These are phyloP conservation scores for Penicillium sp. DNA, from an alignment of 2,329 filamentous ascomycete species.

Conservation along the genomic window DNA sequence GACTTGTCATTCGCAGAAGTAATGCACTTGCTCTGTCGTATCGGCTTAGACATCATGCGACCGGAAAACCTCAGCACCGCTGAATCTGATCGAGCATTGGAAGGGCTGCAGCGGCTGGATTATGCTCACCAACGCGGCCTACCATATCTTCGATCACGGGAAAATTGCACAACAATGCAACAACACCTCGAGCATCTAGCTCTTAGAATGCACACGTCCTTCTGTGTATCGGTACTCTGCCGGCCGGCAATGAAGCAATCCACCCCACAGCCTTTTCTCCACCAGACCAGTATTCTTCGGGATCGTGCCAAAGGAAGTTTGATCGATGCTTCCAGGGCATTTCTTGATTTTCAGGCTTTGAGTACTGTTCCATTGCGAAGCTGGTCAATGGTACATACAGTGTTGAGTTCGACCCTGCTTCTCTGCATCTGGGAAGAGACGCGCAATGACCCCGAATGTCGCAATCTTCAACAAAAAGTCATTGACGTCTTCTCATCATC, in stretches of 20 bases:
- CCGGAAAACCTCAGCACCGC: conserved; percentile 36
- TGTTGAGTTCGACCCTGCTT: conserved; percentile 31
- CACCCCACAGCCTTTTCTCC: background rate
- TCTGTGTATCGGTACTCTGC: conserved; percentile 54
- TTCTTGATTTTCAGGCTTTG: conserved; percentile 31
- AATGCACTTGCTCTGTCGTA: conserved; percentile 28
- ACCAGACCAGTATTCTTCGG: conserved; percentile 14
- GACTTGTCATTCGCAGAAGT: conserved; percentile 21
- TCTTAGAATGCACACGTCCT: conserved; percentile 49
- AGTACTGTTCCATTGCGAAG: conserved; percentile 29
- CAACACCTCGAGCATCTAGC: conserved; percentile 57
- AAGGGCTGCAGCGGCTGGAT: conserved; percentile 44
- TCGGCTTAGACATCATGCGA: conserved; percentile 37
- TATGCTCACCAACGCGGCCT: conserved; percentile 45
- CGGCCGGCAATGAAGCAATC: conserved; percentile 51
- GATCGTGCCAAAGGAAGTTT: conserved; percentile 24
- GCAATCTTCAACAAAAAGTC: conserved; percentile 27
- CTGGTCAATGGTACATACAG: conserved; percentile 37
- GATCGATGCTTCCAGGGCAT: conserved; percentile 28
- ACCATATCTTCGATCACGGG: conserved; percentile 49
- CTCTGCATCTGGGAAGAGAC: conserved; percentile 35
- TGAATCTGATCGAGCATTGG: conserved; percentile 16
- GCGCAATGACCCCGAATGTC: conserved; percentile 28
- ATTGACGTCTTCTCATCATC: conserved; percentile 29
- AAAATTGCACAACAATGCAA: conserved; percentile 31